Percentiles rank a stretch among this genome's conserved stretches.
Evolutionary conservation across 371 early-diverging fungal genomes (phyloP).

Genomic region (Apophysomyces variabilis): DNA sequence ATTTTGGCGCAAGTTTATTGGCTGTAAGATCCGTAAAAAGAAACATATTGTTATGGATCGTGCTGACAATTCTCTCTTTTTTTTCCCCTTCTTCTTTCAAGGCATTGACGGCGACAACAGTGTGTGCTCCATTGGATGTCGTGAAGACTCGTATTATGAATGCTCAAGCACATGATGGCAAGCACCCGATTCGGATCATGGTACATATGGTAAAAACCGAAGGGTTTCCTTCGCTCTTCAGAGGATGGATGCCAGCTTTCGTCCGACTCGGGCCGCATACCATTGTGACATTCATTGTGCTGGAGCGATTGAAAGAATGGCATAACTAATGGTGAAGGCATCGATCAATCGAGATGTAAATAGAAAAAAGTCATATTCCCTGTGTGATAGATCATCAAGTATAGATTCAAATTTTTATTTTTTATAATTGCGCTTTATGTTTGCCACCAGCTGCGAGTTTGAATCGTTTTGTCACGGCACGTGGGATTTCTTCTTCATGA

Average conservation of each 20-base stretch:
- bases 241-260: constrained; percentile 89
- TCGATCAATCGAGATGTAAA: neutral
- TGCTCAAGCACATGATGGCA: constrained; percentile 36
- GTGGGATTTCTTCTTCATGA: constrained; percentile 64
- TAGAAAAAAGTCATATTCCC: constrained; percentile 1
- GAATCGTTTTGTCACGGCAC: constrained; percentile 39
- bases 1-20: constrained; percentile 67
- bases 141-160: constrained; percentile 92
- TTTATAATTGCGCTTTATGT: constrained; percentile 17
- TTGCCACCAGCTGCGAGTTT: constrained; percentile 36
- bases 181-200: constrained; percentile 55
- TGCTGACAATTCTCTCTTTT: neutral
- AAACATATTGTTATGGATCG: neutral
- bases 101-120: constrained; percentile 90
- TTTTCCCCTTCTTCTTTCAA: constrained; percentile 22
- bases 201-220: constrained; percentile 67
- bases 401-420: neutral
- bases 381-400: neutral
- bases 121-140: constrained; percentile 87
- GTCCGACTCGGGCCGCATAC: constrained; percentile 87
- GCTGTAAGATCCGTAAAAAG: constrained; percentile 44
- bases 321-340: constrained; percentile 11
- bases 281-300: constrained; percentile 83
- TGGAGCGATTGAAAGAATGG: constrained; percentile 71
- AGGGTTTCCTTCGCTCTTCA: constrained; percentile 81